phyloP scores from a whole-genome alignment of 2,329 filamentous ascomycete species.

The Hypomyces perniciosus region DNA sequence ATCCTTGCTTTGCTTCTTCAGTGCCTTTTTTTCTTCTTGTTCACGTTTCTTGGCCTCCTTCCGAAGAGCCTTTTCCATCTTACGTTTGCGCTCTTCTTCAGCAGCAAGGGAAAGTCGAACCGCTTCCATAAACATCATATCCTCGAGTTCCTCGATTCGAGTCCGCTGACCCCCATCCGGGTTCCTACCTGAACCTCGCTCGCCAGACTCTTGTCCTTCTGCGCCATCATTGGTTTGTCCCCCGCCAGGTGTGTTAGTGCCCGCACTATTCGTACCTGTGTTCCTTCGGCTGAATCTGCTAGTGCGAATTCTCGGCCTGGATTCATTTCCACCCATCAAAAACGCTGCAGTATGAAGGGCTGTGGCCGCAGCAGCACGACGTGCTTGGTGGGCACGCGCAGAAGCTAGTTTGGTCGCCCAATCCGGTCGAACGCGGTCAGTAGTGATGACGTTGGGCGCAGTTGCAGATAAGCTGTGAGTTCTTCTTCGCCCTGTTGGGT shows the following conservation, averaged over 20 bases:
- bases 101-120: conserved; percentile 85
- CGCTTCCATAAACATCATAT: conserved; percentile 98
- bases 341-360: conserved; percentile 94
- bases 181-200: conserved; percentile 18
- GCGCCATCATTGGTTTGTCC: conserved; percentile 13
- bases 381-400: conserved; percentile 76
- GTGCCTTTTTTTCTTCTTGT: conserved; percentile 75
- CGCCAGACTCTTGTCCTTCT: conserved; percentile 22
- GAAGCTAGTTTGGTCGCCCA: conserved; percentile 87
- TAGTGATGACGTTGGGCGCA: conserved; percentile 82
- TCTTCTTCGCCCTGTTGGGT: conserved; percentile 37
- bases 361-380: conserved; percentile 86
- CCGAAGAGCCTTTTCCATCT: conserved; percentile 47
- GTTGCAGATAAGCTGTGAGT: conserved; percentile 68
- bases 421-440: conserved; percentile 85
- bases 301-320: conserved; percentile 39
- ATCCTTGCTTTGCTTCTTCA: conserved; percentile 51
- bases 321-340: conserved; percentile 63
- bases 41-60: conserved; percentile 83
- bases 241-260: conserved; percentile 24
- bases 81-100: conserved; percentile 86
- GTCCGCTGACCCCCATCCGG: conserved; percentile 29
- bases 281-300: conserved; percentile 54
- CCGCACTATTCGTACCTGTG: conserved; percentile 34
- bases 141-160: conserved; percentile 83